A percentile compares a stretch with the other conserved stretches of the same genome.
Conservation (phyloP, 371 early-diverging fungal species). For the Lichtheimia ramosa region DNA sequence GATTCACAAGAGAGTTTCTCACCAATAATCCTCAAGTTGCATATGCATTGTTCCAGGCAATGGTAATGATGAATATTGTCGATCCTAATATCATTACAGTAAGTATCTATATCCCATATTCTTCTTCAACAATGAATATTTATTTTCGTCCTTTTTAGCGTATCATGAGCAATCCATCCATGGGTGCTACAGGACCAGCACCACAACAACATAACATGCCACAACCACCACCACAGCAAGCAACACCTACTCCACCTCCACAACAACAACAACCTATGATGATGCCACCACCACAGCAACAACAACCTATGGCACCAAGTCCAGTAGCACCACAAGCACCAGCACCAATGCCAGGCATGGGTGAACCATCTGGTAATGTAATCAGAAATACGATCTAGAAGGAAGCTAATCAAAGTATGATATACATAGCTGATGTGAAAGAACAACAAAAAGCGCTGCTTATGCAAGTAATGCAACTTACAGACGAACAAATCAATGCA, state of each 20-base stretch:
- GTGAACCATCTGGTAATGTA: slow-evolving; percentile 5
- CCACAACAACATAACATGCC: slow-evolving; percentile 16
- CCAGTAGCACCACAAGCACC: not conserved
- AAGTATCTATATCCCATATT: slow-evolving; percentile 6
- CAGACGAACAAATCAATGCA: slow-evolving; percentile 54
- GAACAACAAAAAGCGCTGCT: slow-evolving; percentile 52
- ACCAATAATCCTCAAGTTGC: slow-evolving; percentile 80
- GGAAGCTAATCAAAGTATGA: not conserved
- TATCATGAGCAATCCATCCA: slow-evolving; percentile 30
- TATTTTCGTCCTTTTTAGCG: slow-evolving; percentile 6
- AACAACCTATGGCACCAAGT: slow-evolving; percentile 15
- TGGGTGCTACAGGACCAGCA: slow-evolving; percentile 21
- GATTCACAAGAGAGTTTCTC: slow-evolving; percentile 70
- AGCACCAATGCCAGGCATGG: not conserved
- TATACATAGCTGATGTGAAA: slow-evolving; percentile 23
- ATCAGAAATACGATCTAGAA: not conserved
- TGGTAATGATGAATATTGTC: slow-evolving; percentile 81
- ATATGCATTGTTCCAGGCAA: slow-evolving; percentile 85
- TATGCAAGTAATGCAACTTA: slow-evolving; percentile 54
- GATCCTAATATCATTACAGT: slow-evolving; percentile 79
- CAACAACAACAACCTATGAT: slow-evolving; percentile 5
- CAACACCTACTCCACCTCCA: slow-evolving; percentile 26
- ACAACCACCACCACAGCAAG: slow-evolving; percentile 14
- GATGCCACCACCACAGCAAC: slow-evolving; percentile 17
- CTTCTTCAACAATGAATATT: too few species aligned